Evolutionary conservation across 2,329 filamentous ascomycete genomes (phyloP).

Genomic region (Epichloe festucae): DNA sequence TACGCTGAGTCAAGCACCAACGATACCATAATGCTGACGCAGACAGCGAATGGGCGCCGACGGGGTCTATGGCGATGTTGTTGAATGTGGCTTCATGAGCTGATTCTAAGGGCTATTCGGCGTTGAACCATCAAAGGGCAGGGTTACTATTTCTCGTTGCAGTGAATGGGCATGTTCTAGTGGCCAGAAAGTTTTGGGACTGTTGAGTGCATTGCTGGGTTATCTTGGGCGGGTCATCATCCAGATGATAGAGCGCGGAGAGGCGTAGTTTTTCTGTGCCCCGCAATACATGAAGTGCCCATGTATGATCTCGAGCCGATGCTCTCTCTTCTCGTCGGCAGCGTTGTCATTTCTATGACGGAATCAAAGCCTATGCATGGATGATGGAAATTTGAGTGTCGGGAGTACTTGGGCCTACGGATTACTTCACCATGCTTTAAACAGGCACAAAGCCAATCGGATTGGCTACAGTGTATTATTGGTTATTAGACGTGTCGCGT

Average conservation of each 20-base stretch:
- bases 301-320: background rate
- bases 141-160: conserved; percentile 16
- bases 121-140: conserved; percentile 19
- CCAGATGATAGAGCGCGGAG: conserved; percentile 5
- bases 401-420: no score
- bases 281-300: background rate
- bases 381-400: no score
- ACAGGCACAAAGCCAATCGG: no score
- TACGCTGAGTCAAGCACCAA: conserved; percentile 21
- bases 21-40: conserved; percentile 13
- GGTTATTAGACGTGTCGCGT: background rate
- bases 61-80: conserved; percentile 4
- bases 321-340: background rate
- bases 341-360: no score
- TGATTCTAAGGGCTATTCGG: conserved; percentile 13
- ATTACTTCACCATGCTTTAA: no score
- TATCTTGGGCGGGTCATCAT: conserved; percentile 7
- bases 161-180: conserved; percentile 17
- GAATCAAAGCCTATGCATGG: no score
- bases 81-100: conserved; percentile 9
- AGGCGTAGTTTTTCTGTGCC: conserved; percentile 2
- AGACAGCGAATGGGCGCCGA: background rate
- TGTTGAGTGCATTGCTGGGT: conserved; percentile 17
- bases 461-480: no score
- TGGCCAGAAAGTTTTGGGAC: conserved; percentile 12